Conservation (phyloP, 2,329 filamentous ascomycete species). For the Trichoderma atroviride region DNA sequence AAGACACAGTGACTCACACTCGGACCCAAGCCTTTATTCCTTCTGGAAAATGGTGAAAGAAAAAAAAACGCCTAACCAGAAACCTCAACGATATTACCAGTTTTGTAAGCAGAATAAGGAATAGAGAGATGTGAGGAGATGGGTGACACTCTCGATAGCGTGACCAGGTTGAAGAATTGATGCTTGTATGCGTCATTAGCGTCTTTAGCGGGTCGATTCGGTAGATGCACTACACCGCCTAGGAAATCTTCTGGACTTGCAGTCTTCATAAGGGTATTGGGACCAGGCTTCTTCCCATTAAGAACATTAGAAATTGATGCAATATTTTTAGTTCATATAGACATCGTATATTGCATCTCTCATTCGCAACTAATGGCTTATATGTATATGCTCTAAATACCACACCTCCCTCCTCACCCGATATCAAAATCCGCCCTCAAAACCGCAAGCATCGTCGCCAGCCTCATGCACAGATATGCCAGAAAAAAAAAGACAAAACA, state of each 20-base stretch:
- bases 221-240: constrained; percentile 19
- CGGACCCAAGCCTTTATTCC: constrained; percentile 1
- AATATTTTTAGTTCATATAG: neutral
- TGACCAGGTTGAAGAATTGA: neutral
- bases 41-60: neutral
- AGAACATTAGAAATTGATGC: neutral
- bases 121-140: neutral
- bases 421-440: constrained; percentile 9
- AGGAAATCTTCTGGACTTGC: neutral
- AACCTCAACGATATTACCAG: too few relatives aligned
- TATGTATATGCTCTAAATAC: neutral
- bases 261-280: neutral
- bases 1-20: constrained; percentile 3
- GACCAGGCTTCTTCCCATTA: neutral
- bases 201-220: constrained; percentile 22
- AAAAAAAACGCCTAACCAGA: neutral
- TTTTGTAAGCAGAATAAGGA: neutral
- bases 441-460: constrained; percentile 7
- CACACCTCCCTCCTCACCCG: neutral
- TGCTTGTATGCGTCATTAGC: constrained; percentile 23
- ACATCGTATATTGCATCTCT: neutral
- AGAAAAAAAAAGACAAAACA: neutral
- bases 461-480: constrained; percentile 16
- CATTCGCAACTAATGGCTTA: neutral
- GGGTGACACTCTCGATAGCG: neutral